Evolutionary conservation across 2,329 filamentous ascomycete genomes (phyloP).

Genomic region (Sarocladium brachiariae): DNA sequence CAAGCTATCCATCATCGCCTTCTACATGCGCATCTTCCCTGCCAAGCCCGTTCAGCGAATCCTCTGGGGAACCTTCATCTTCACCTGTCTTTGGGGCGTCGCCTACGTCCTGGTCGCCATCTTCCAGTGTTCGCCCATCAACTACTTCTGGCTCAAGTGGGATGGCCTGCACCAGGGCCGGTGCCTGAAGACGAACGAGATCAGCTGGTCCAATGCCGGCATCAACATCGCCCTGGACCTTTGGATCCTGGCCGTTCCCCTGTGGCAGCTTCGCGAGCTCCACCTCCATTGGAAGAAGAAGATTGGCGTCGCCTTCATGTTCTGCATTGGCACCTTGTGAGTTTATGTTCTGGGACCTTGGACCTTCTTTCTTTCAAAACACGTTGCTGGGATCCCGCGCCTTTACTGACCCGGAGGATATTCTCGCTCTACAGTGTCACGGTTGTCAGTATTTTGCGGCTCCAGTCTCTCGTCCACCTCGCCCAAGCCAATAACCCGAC

Average conservation of each 20-base stretch:
- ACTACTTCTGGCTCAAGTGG: conserved; percentile 44
- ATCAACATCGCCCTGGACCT: conserved; percentile 42
- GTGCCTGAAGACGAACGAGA: conserved; percentile 38
- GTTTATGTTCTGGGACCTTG: neutral
- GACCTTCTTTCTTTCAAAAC: too few relatives aligned
- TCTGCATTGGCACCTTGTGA: conserved; percentile 8
- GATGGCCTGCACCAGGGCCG: conserved; percentile 35
- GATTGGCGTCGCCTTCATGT: conserved; percentile 18
- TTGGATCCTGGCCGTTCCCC: conserved; percentile 39
- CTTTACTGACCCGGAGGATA: too few relatives aligned
- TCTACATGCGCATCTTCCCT: conserved; percentile 46
- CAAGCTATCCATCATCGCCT: conserved; percentile 41
- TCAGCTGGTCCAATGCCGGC: conserved; percentile 41
- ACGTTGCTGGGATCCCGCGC: too few relatives aligned
- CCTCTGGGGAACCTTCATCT: conserved; percentile 30
- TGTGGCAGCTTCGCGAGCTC: conserved; percentile 31
- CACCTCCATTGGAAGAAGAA: conserved; percentile 38
- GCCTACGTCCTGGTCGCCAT: conserved; percentile 32
- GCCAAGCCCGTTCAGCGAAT: conserved; percentile 24
- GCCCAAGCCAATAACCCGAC: conserved; percentile 14
- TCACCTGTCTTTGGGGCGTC: conserved; percentile 29
- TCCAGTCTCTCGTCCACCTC: conserved; percentile 14
- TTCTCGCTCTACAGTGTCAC: too few relatives aligned
- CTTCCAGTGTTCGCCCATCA: conserved; percentile 41
- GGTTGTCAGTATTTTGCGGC: conserved; percentile 18